Base-by-base conservation (phyloP, 345 rosid genomes). In the Euphorbia peplus region DNA sequence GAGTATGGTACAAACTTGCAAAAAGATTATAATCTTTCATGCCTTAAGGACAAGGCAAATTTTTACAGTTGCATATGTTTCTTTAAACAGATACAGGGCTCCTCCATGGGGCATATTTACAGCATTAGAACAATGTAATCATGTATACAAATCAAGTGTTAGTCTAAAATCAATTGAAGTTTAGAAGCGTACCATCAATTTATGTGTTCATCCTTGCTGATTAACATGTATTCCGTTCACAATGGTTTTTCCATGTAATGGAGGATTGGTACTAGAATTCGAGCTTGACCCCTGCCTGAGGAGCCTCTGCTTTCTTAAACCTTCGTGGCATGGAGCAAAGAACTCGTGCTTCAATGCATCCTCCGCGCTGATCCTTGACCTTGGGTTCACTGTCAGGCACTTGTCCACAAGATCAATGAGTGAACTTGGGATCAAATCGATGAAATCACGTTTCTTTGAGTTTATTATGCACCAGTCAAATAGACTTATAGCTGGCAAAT, bases 291-390 rank as follows among this genome's bases (percentile, higher is more conserved):
- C 79, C 75, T 74, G 85, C 68, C 80, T 80, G 16, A 32, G 64
- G 28, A 76, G 61, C 83, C 76, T 86, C 51, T 81, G 90, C 80
- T 70, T 83, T 77, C 84, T 85, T 60, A 83, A 67, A 48, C 53
- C 70, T 67, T 87, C 89, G 42, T 80, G 87, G 55, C 89, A 66
- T n/a, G 93, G 82, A 68, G 72, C 60, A 66, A 95, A 87, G 81
- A 95, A 95, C n/a, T 90, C 89, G 16, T 91, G 99, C 69, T 74
- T 85, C 10, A 95, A 84, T 59, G 96, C 99, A 66, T 90, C 96
- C 73, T 87, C 98, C 16, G 97, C 87, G 53, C 88, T 87, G 74
- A 90, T 88, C 72, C 98, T 86, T 66, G 60, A 42, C 68, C 98
- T 83, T 8, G 96, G 99, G 69, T 95, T 91, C 55, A 90, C 92